phyloP scores from a whole-genome alignment of 495 filamentous ascomycete genomes.

The Patellaria atrata region DNA sequence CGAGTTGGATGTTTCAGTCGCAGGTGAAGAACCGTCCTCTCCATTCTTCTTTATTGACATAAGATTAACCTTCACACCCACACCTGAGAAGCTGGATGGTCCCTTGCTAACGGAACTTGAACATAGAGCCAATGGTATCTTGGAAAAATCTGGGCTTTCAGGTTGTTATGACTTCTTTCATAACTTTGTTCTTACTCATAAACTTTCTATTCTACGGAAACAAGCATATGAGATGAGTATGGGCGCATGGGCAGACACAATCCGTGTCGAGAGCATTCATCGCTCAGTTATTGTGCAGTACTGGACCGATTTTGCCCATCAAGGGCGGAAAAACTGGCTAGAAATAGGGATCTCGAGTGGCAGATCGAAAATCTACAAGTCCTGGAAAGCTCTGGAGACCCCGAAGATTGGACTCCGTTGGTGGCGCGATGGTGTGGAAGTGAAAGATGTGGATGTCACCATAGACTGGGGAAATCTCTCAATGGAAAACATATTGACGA shows the following conservation, averaged over 20 bases:
- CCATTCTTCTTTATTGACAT: slow-evolving; percentile 92
- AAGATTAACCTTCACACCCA: slow-evolving; percentile 65
- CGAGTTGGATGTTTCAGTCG: slow-evolving; percentile 81
- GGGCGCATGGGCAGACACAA: slow-evolving; percentile 57
- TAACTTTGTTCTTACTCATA: slow-evolving; percentile 71
- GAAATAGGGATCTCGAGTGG: slow-evolving; percentile 68
- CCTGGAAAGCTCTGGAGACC: slow-evolving; percentile 21
- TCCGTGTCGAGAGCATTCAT: slow-evolving; percentile 61
- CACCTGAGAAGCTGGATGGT: slow-evolving; percentile 41
- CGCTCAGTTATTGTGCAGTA: slow-evolving; percentile 78
- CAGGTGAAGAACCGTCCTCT: slow-evolving; percentile 58
- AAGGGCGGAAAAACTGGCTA: slow-evolving; percentile 69
- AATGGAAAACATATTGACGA: slow-evolving; percentile 54
- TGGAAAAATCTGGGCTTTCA: slow-evolving; percentile 48
- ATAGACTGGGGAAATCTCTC: slow-evolving; percentile 55
- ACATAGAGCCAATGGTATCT: slow-evolving; percentile 47
- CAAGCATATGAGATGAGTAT: slow-evolving; percentile 56
- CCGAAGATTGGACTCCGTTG: slow-evolving; percentile 56
- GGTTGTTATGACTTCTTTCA: slow-evolving; percentile 79
- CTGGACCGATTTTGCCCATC: slow-evolving; percentile 58
- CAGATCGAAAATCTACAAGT: slow-evolving; percentile 31
- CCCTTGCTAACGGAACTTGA: slow-evolving; percentile 37
- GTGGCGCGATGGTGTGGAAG: slow-evolving; percentile 68
- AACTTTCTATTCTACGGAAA: slow-evolving; percentile 61
- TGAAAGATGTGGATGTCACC: slow-evolving; percentile 45